These are phyloP conservation scores for Phalaenopsis equestris DNA, from an alignment of 106 monocot genomes.

Conservation along the genomic window DNA sequence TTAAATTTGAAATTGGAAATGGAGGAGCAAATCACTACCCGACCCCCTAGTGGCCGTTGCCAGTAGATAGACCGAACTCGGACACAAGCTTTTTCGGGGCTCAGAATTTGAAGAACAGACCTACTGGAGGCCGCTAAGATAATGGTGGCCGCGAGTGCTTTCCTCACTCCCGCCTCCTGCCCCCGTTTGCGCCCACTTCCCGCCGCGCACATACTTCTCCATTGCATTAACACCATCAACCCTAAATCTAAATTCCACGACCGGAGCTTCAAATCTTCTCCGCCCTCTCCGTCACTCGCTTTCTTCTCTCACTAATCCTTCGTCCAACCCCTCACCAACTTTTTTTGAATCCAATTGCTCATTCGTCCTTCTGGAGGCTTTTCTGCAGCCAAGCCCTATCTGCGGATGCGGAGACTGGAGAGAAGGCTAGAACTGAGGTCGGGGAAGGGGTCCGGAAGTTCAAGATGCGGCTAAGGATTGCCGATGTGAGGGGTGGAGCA, in stretches of 20 bases:
- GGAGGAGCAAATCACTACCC: too few species aligned
- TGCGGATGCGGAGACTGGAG: slow-evolving; percentile 13
- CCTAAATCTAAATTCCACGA: background rate
- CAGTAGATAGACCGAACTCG: too few species aligned
- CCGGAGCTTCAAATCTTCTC: background rate
- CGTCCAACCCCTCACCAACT: background rate
- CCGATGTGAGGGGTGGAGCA: slow-evolving; percentile 67
- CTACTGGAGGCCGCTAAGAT: too few species aligned
- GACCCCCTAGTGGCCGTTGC: too few species aligned
- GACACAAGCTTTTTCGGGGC: too few species aligned
- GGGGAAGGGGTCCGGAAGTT: slow-evolving; percentile 46
- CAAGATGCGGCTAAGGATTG: slow-evolving; percentile 52
- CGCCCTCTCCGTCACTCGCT: background rate
- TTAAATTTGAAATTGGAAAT: too few species aligned
- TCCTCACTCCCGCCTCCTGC: slow-evolving; percentile 18
- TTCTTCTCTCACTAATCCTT: background rate
- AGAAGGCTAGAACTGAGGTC: background rate
- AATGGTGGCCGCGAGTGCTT: slow-evolving; percentile 24
- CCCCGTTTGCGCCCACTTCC: slow-evolving; percentile 5
- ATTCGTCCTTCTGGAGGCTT: slow-evolving; percentile 14
- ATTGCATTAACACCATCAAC: slow-evolving; percentile 6
- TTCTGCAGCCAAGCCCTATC: slow-evolving; percentile 36
- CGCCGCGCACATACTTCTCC: slow-evolving; percentile 20
- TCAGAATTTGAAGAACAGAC: too few species aligned
- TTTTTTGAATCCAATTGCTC: background rate